A percentile compares a stretch with the other conserved stretches of the same genome.
phyloP scores from a whole-genome alignment of 2,329 filamentous ascomycete species.

The Pseudogymnoascus sp. region DNA sequence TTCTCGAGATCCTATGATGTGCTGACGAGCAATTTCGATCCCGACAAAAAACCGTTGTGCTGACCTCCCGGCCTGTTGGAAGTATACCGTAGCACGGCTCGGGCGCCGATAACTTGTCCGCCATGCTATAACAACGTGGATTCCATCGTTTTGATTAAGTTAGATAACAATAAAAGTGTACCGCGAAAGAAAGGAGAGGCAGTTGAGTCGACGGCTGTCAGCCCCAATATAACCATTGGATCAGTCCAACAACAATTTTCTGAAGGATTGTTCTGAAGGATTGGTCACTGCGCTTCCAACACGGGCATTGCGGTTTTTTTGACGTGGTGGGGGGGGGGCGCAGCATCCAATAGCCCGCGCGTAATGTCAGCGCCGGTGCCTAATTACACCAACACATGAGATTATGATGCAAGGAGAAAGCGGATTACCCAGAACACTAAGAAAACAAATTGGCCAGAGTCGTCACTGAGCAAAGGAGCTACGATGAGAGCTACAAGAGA shows the following conservation, averaged over 20 bases:
- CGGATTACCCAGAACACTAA: no score
- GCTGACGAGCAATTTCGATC: conserved; percentile 77
- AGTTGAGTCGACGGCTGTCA: background rate
- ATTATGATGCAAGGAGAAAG: no score
- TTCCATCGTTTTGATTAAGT: conserved; percentile 51
- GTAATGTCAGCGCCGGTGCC: no score
- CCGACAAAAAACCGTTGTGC: conserved; percentile 57
- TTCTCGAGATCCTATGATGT: conserved; percentile 56
- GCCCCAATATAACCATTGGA: background rate
- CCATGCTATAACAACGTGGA: conserved; percentile 75
- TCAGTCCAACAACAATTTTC: background rate
- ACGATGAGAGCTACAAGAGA: no score
- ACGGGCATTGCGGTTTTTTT: no score
- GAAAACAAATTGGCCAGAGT: no score
- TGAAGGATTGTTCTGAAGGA: background rate
- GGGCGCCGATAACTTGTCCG: conserved; percentile 64
- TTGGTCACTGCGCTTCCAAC: background rate
- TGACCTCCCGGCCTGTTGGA: conserved; percentile 76
- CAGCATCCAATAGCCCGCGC: no score
- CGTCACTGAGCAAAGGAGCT: no score
- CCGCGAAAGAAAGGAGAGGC: background rate
- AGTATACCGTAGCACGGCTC: conserved; percentile 58
- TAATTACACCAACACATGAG: no score
- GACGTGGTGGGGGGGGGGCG: no score
- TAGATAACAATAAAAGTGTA: conserved; percentile 42